Base-by-base conservation (phyloP, 2,329 filamentous ascomycete genomes). In the Epichloe gansuensis region DNA sequence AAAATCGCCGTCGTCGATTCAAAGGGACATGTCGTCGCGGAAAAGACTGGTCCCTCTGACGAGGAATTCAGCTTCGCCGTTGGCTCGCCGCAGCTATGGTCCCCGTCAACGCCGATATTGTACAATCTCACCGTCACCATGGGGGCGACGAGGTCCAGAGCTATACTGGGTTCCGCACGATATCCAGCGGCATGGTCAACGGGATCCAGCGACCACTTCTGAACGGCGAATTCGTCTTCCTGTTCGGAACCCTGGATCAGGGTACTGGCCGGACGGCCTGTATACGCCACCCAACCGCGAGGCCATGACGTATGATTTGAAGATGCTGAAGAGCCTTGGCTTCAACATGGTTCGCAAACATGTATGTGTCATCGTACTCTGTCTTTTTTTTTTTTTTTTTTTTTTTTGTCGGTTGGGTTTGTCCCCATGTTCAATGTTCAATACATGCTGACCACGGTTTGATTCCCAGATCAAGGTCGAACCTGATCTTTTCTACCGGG, bases 291-390 rank as follows among this genome's bases (percentile, higher is more conserved):
- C 84, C 0, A 86, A 73, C 8, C 69, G 73, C 3, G 82, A 87
- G 56, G 84, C 83, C 0, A 83, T 88, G 81, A 69, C 79, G 0
- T 86, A 75, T 52, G 85, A 88, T 58, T 61, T 88, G 12, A 61
- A 83, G 54, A 66, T 80, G 4, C 65, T 87, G 52, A 88, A 88
- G 67, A 67, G 70, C 1, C 70, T 87, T 1, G 83, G 83, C 0
- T 83, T 85, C 65, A 88, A 88, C 63, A 82, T 82, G 74, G 62
- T 87, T 9, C 78, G 85, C 38, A 88, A 88, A 62, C 84, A 88
- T 59, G 81, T 80, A 60, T 68, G 77, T 68, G 77, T 63, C 37
- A 3, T 37, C 17, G 7, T 35, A 7, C 34, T 35, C 6, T 3
- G 6, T 35, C 34, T 28, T 6, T 51, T 17, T 37, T 34, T 37